Evolutionary conservation across 2,329 filamentous ascomycete genomes (phyloP).

Genomic region (Orbilia blumenaviensis): DNA sequence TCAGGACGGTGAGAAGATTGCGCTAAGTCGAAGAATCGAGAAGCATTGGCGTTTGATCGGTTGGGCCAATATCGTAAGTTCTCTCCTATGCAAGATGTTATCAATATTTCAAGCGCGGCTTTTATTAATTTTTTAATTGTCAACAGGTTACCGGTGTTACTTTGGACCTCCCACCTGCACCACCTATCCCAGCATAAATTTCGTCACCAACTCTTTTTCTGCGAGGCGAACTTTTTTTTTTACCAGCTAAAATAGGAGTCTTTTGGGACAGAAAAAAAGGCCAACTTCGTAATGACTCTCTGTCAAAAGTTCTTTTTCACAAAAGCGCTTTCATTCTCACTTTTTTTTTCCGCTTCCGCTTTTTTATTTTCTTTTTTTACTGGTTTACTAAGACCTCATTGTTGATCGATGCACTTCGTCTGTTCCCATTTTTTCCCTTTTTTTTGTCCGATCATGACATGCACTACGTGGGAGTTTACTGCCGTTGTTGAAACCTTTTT

Average conservation of each 20-base stretch:
- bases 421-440: neutral
- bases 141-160: slow-evolving; percentile 46
- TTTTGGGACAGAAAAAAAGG: neutral
- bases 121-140: neutral
- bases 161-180: slow-evolving; percentile 44
- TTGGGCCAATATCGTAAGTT: slow-evolving; percentile 78
- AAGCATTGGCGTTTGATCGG: slow-evolving; percentile 98
- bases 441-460: neutral
- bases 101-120: neutral
- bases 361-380: neutral
- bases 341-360: neutral
- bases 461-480: slow-evolving; percentile 50
- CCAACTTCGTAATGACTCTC: neutral
- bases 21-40: slow-evolving; percentile 93
- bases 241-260: neutral
- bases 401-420: slow-evolving; percentile 33
- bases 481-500: too few relatives aligned
- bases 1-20: slow-evolving; percentile 97
- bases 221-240: neutral
- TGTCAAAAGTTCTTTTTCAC: slow-evolving; percentile 22
- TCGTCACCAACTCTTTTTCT: neutral
- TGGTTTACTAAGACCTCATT: slow-evolving; percentile 32
- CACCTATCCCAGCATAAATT: slow-evolving; percentile 43
- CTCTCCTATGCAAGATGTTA: neutral
- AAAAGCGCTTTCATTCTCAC: slow-evolving; percentile 20